These are phyloP conservation scores for Lentinula novae-zelandiae DNA, from an alignment of 1,284 basidiomycete species.

Conservation along the genomic window DNA sequence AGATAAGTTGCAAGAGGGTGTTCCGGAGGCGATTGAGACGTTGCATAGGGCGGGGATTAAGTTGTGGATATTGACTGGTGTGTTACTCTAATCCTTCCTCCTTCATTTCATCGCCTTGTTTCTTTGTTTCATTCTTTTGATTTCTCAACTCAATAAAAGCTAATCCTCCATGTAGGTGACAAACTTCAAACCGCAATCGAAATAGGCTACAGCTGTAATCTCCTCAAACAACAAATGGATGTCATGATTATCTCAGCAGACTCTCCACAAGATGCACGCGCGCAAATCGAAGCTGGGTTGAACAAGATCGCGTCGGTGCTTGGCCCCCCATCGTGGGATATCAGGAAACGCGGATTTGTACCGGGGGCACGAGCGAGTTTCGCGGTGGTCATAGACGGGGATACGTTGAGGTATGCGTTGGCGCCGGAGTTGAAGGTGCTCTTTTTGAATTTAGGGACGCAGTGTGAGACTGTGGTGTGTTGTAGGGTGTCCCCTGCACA, in stretches of 20 bases:
- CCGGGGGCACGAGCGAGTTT: conserved; percentile 71
- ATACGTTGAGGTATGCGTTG: conserved; percentile 85
- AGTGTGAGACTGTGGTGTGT: conserved; percentile 96
- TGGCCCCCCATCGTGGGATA: conserved; percentile 59
- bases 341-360: conserved; percentile 61
- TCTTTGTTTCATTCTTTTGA: not conserved
- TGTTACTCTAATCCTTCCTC: conserved; percentile 19
- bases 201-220: conserved; percentile 89
- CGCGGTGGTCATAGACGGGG: conserved; percentile 95
- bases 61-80: conserved; percentile 90
- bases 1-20: conserved; percentile 96
- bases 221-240: conserved; percentile 90
- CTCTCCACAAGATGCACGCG: conserved; percentile 67
- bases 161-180: conserved; percentile 55
- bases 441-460: conserved; percentile 90
- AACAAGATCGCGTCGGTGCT: conserved; percentile 90
- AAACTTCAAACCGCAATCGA: conserved; percentile 98
- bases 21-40: conserved; percentile 92
- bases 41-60: conserved; percentile 95
- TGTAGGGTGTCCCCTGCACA: conserved; percentile 96
- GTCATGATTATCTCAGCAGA: conserved; percentile 96
- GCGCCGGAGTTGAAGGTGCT: conserved; percentile 75
- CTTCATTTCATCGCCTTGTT: not conserved
- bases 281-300: conserved; percentile 89
- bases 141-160: not conserved